Evolutionary conservation across 1,139 yeast genomes (phyloP).

Genomic region (Candida smagusa): DNA sequence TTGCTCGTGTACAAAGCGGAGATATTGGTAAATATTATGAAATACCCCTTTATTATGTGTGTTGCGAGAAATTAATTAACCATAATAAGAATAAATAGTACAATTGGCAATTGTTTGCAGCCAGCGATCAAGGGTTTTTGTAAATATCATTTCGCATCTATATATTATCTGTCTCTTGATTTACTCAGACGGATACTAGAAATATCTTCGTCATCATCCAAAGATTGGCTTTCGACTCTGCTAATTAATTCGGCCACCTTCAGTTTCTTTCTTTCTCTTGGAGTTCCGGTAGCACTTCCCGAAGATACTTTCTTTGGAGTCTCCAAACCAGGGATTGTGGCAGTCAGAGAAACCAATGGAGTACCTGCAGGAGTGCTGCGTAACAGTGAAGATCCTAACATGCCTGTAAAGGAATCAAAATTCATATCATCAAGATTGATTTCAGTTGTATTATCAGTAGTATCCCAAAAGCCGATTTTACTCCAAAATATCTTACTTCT

Average conservation of each 20-base stretch:
- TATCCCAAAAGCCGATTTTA: constrained; percentile 69
- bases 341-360: constrained; percentile 7
- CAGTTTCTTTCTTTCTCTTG: constrained; percentile 3
- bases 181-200: constrained; percentile 1
- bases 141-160: too few species aligned
- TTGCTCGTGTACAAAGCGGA: too few species aligned
- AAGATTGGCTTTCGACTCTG: constrained; percentile 7
- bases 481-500: constrained; percentile 69
- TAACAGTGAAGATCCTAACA: constrained; percentile 7
- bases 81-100: too few species aligned
- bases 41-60: too few species aligned
- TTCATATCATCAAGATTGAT: constrained; percentile 13
- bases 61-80: too few species aligned
- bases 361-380: constrained; percentile 8
- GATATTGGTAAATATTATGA: too few species aligned
- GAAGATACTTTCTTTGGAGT: constrained; percentile 1
- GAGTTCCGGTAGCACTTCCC: not conserved
- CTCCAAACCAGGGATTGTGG: constrained; percentile 2
- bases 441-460: constrained; percentile 29
- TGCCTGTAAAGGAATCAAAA: constrained; percentile 12
- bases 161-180: not conserved
- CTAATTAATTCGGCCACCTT: constrained; percentile 10
- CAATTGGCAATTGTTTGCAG: too few species aligned
- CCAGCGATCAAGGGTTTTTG: too few species aligned
- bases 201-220: constrained; percentile 6